These are phyloP conservation scores for Crucihimalaya himalaica DNA, from an alignment of 345 rosid species.

Conservation along the genomic window DNA sequence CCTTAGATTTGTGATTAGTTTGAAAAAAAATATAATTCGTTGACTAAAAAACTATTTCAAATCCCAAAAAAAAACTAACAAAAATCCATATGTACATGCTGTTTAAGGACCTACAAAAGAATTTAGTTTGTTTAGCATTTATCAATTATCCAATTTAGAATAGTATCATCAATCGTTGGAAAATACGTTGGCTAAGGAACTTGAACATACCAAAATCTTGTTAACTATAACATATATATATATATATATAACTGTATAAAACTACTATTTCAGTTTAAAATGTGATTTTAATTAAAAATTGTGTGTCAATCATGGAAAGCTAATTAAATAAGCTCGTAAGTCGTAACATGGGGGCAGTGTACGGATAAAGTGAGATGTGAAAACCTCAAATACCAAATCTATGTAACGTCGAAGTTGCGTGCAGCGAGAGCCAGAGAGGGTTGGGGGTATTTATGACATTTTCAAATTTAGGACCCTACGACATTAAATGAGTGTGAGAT, in stretches of 20 bases:
- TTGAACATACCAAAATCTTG: neutral
- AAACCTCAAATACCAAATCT: constrained; percentile 39
- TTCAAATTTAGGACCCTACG: constrained; percentile 18
- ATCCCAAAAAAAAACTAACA: neutral
- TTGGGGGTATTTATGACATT: constrained; percentile 25
- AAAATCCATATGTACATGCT: constrained; percentile 8
- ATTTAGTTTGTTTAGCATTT: neutral
- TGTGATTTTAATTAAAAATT: neutral
- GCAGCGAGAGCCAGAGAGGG: neutral
- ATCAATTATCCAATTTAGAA: neutral
- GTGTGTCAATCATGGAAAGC: neutral
- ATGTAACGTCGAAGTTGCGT: constrained; percentile 31
- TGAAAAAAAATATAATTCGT: neutral
- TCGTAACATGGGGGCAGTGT: constrained; percentile 34
- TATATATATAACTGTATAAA: too few species aligned
- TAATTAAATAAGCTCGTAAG: neutral
- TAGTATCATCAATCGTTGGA: neutral
- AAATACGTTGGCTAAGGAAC: neutral
- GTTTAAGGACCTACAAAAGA: constrained; percentile 31
- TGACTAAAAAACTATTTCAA: constrained; percentile 10
- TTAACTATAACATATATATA: neutral
- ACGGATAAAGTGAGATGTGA: constrained; percentile 37
- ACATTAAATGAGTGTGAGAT: constrained; percentile 36
- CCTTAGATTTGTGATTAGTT: constrained; percentile 4
- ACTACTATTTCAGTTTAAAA: neutral